Base-by-base conservation (phyloP, 2,329 filamentous ascomycete species). In the Fusarium compactum region DNA sequence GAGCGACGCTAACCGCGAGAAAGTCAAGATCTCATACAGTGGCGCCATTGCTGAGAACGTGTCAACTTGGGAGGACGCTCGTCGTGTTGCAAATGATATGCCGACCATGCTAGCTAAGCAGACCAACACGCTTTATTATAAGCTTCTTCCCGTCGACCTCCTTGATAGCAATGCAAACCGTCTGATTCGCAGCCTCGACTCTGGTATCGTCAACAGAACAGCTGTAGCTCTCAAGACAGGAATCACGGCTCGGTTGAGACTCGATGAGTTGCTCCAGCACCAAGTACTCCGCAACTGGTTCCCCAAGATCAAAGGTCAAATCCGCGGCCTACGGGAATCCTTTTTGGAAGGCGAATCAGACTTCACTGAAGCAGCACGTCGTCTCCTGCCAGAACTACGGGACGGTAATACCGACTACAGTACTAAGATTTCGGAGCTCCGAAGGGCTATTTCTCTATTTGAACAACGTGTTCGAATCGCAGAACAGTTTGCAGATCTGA, bases 11-110 rank as follows among this genome's bases (percentile, higher is more conserved):
- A 43, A 53, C 34, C 50, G 50, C 38, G 50, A 53, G 34, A 40
- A 53, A 15, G 50, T 53, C 32, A 53, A 43, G 25, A 53, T 53
- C 34, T 53, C 50, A 29, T 53, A 53, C 25, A 53, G 50, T 22
- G 50, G 50, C 38, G 50, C 50, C 25, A 53, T 53, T 30, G 50
- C 50, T 24, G 50, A 53, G 10, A 53, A 53, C 5, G 50, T 53
- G 12, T 53, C 50, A 25, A 53, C 50, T 22, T 53, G 50, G 50
- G 50, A 53, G n/a, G 50, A 53, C 50, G 50, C 50, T 53, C 50
- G 50, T 29, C 50, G 50, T 22, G 9, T 53, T 43, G 34, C 34
- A 43, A 29, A 5, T 22, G 50, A 53, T 7, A 53, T 53, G 50
- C 50, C 50, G 6, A 43, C 34, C 25, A 53, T 12, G 50, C 50